These are phyloP conservation scores for Dichotomocladium elegans DNA, from an alignment of 371 early-diverging fungal species.

Conservation along the genomic window DNA sequence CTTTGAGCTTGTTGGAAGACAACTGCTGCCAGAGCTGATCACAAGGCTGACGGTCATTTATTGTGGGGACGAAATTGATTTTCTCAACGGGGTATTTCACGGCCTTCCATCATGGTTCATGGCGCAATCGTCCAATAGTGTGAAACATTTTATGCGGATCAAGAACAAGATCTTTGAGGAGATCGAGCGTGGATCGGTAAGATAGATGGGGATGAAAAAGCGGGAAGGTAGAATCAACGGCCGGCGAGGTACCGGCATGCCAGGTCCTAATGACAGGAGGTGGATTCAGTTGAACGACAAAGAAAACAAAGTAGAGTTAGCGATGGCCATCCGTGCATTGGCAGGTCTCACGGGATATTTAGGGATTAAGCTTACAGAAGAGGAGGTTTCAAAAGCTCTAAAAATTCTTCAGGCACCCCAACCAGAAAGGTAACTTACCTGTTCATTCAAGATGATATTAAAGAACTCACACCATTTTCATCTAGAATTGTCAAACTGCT, in stretches of 20 bases:
- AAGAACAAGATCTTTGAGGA: slow-evolving; percentile 24
- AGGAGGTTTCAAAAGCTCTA: slow-evolving; percentile 20
- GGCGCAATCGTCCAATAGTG: slow-evolving; percentile 29
- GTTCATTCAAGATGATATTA: too few relatives aligned
- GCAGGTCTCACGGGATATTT: slow-evolving; percentile 36
- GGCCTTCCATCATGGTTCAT: slow-evolving; percentile 35
- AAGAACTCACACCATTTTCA: background rate
- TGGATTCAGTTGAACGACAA: background rate
- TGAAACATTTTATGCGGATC: slow-evolving; percentile 27
- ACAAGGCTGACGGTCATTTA: slow-evolving; percentile 30
- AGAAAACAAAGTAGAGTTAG: slow-evolving; percentile 15
- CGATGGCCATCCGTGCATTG: slow-evolving; percentile 31
- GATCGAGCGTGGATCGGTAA: slow-evolving; percentile 18
- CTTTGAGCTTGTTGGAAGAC: slow-evolving; percentile 28
- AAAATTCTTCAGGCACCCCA: slow-evolving; percentile 16
- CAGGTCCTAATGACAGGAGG: background rate
- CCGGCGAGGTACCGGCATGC: background rate
- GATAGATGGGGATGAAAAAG: too few relatives aligned
- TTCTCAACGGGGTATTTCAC: slow-evolving; percentile 33
- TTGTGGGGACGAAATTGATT: slow-evolving; percentile 35
- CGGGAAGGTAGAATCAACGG: too few relatives aligned
- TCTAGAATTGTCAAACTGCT: background rate
- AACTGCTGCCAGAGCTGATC: slow-evolving; percentile 33
- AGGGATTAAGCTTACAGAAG: slow-evolving; percentile 32
- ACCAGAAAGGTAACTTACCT: slow-evolving; percentile 26